Conservation (phyloP, 2,329 filamentous ascomycete species). For the Aureobasidium sp. region DNA sequence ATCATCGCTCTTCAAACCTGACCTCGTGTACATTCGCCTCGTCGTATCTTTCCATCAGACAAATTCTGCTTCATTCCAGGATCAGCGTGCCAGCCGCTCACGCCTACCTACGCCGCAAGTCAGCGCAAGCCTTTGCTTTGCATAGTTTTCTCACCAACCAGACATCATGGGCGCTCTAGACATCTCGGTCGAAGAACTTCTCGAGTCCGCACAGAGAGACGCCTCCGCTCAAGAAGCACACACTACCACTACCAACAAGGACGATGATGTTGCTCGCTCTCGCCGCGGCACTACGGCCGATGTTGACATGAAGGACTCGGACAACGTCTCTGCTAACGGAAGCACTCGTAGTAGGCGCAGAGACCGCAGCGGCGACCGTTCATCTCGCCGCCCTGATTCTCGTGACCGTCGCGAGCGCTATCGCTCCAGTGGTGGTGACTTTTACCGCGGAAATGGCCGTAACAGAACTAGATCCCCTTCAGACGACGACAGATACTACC, state of each 20-base stretch:
- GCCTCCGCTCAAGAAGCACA: conserved; percentile 45
- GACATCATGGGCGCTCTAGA: conserved; percentile 19
- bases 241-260: conserved; percentile 40
- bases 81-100: background rate
- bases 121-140: background rate
- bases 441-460: conserved; percentile 31
- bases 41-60: background rate
- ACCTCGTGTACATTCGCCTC: background rate
- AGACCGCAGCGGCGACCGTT: conserved; percentile 22
- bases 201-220: conserved; percentile 54
- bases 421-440: conserved; percentile 29
- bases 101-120: background rate
- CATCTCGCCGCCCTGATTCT: conserved; percentile 13
- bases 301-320: conserved; percentile 17
- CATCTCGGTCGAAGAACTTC: conserved; percentile 67
- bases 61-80: background rate
- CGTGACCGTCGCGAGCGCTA: conserved; percentile 20
- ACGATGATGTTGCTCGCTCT: conserved; percentile 26
- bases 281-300: conserved; percentile 2
- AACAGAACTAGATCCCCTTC: conserved; percentile 31
- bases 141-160: conserved; percentile 4
- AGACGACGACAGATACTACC: conserved; percentile 33
- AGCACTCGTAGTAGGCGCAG: conserved; percentile 28
- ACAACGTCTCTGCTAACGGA: conserved; percentile 34
- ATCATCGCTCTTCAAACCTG: background rate